These are phyloP conservation scores for Tuber aestivum DNA, from an alignment of 495 filamentous ascomycete species.

Conservation along the genomic window DNA sequence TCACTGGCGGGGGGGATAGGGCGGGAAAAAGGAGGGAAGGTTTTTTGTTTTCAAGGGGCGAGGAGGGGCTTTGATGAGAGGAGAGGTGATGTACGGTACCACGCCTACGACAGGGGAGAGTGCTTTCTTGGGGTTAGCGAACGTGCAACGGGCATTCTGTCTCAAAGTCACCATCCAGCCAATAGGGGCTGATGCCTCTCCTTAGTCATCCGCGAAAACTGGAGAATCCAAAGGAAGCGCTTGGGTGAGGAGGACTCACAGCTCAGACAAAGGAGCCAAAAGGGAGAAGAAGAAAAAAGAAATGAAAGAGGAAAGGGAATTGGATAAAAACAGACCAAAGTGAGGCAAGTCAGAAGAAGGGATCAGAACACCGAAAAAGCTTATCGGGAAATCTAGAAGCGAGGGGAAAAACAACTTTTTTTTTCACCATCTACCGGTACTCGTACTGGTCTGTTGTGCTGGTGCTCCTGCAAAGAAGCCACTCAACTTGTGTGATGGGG, in stretches of 20 bases:
- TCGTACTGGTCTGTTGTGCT: too few relatives aligned
- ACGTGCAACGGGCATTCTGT: slow-evolving; percentile 4
- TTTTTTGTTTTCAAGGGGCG: slow-evolving; percentile 34
- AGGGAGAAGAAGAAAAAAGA: not conserved
- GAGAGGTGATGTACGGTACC: slow-evolving; percentile 8
- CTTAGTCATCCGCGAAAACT: slow-evolving; percentile 39
- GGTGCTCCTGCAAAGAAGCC: not conserved
- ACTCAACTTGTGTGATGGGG: not conserved
- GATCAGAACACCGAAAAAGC: not conserved
- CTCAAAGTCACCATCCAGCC: slow-evolving; percentile 21
- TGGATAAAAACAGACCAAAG: not conserved
- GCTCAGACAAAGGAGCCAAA: not conserved
- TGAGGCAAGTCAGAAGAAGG: not conserved
- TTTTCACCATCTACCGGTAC: not conserved
- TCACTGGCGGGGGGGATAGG: slow-evolving; percentile 32
- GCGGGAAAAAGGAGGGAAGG: slow-evolving; percentile 25
- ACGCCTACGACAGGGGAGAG: slow-evolving; percentile 4
- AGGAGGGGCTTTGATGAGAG: slow-evolving; percentile 39
- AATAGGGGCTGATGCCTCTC: slow-evolving; percentile 29
- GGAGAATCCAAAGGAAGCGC: slow-evolving; percentile 31
- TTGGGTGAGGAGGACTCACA: not conserved
- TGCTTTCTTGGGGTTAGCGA: slow-evolving; percentile 6
- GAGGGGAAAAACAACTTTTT: not conserved
- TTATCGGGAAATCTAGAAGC: slow-evolving; percentile 3
- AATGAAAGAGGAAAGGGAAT: not conserved